A percentile compares a stretch with the other conserved stretches of the same genome.
Conservation (phyloP, 1,284 basidiomycete genomes). For the Exobasidium cylindrosporum region DNA sequence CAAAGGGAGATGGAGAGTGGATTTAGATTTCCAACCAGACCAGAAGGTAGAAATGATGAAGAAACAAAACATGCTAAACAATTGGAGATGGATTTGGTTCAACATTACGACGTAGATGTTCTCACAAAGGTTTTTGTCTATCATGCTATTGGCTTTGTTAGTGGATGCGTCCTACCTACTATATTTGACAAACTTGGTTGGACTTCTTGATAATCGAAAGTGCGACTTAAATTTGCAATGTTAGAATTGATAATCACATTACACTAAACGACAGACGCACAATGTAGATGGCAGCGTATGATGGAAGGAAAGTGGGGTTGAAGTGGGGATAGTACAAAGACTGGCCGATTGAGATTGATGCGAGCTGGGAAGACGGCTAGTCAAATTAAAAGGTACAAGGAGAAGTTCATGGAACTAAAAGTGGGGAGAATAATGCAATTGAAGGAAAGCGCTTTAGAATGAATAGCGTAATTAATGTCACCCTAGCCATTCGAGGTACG, state of each 20-base stretch:
- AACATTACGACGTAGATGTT: conserved; percentile 82
- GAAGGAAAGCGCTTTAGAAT: not conserved
- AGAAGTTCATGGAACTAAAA: not conserved
- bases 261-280: too few species aligned
- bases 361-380: too few species aligned
- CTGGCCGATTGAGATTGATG: not conserved
- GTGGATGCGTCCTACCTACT: conserved; percentile 30
- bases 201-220: not conserved
- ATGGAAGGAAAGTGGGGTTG: not conserved
- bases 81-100: conserved; percentile 56
- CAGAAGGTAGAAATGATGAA: conserved; percentile 32
- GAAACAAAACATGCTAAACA: too few species aligned
- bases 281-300: not conserved
- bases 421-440: not conserved
- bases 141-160: conserved; percentile 72
- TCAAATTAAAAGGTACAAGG: too few species aligned
- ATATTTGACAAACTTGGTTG: not conserved
- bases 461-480: not conserved
- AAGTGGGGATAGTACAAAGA: not conserved
- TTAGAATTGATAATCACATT: not conserved
- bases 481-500: conserved; percentile 12
- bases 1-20: conserved; percentile 2
- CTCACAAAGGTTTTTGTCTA: conserved; percentile 89
- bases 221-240: not conserved
- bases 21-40: conserved; percentile 12